Evolutionary conservation across 345 rosid genomes (phyloP).

Genomic region (Citrus cavaleriei): DNA sequence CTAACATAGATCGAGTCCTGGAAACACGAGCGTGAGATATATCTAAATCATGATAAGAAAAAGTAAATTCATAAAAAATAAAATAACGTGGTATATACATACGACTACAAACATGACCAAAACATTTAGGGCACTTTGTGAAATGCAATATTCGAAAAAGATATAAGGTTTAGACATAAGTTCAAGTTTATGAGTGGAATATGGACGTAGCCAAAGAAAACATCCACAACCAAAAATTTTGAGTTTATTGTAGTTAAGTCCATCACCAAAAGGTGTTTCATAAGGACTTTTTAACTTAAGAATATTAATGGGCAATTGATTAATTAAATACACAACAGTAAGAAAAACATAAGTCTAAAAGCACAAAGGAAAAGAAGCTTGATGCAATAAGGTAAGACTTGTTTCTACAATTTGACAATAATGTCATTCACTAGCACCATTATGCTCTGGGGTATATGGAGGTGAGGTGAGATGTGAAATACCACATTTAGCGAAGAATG

Average conservation of each 20-base stretch:
- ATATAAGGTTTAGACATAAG: neutral
- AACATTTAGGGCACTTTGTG: too few relatives aligned
- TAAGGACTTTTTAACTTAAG: too few relatives aligned
- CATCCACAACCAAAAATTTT: neutral
- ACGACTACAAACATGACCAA: neutral
- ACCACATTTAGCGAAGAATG: neutral
- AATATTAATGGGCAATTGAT: neutral
- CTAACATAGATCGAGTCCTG: too few relatives aligned
- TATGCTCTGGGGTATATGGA: neutral
- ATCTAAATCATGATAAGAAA: neutral
- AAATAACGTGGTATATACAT: neutral
- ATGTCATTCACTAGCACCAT: neutral
- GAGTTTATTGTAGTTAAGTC: neutral
- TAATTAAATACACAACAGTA: neutral
- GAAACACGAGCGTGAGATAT: neutral
- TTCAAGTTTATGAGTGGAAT: neutral
- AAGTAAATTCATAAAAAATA: neutral
- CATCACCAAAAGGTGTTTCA: neutral
- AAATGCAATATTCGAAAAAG: neutral
- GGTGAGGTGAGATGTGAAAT: neutral
- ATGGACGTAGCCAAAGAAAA: neutral
- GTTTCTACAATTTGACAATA: neutral
- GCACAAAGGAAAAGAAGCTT: neutral
- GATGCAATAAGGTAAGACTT: neutral
- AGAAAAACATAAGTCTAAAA: neutral